Evolutionary conservation across 2,329 filamentous ascomycete genomes (phyloP), one percentile per base, ranked within the genome.

Genomic region (Alternaria sp.): DNA sequence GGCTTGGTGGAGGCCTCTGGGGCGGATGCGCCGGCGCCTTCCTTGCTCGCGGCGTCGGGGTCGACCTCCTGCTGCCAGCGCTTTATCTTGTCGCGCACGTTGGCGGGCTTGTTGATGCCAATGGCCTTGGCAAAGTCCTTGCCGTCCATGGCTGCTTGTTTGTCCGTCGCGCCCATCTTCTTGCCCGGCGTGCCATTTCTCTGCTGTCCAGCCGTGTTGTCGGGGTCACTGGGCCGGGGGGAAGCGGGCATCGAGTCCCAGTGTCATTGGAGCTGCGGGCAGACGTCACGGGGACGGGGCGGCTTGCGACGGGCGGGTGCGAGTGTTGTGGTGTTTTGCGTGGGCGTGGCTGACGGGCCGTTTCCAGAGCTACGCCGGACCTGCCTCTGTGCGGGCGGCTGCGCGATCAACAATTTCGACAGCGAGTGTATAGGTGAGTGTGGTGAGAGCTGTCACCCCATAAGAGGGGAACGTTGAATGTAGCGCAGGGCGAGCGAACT

Each of bases 1-100:
- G 26, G n/a, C 44, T 61, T 19, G 30, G 30, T 23, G 28, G 30
- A 25, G 0, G 51, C 21, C 49, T 46, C 26, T 15, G 56, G 15
- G 8, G 49, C 57, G 43, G 62, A 60, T 15, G 50, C 49, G 44
- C 61, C 64, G 12, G 64, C 57, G 47, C 67, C 66, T 36, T 68
- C 66, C 25, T 68, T 57, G 30, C 59, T 62, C 11, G 65, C 62
- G 12, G 62, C 63, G 25, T 89, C 90, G 6, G 87, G 86, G 32
- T 90, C 91, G 73, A 91, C 93, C 69, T 90, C 85, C 74, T 90
- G 90, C 79, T 97, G 93, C 93, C 93, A 97, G 80, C 90, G 87
- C 70, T 90, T 90, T 57, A 97, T 92, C 73, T 93, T 89, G 69
- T 92, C 91, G 66, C 88, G 88, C 51, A 96, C 82, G 70, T 85